Percentiles rank a stretch among this genome's conserved stretches.
These are phyloP conservation scores for Pelargonium australe DNA, from an alignment of 441 rosid species.

Conservation along the genomic window DNA sequence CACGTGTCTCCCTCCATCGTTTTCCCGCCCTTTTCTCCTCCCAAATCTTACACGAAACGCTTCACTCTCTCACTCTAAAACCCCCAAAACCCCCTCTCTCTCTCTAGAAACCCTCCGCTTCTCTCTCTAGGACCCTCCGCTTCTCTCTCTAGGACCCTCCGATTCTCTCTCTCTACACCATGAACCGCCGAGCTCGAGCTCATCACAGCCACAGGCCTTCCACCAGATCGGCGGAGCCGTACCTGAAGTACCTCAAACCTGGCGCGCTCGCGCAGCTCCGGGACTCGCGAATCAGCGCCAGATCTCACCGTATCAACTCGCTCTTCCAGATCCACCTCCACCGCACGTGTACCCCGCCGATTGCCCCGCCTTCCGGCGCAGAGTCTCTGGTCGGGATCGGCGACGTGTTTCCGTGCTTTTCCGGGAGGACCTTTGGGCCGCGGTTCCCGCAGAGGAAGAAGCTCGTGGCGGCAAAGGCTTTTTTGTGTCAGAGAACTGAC, in stretches of 20 bases:
- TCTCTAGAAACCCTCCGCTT: not conserved
- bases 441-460: slow-evolving; percentile 43
- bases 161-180: not conserved
- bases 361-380: too few relatives aligned
- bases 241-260: slow-evolving; percentile 36
- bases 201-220: slow-evolving; percentile 2
- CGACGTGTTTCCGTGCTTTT: slow-evolving; percentile 28
- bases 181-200: slow-evolving; percentile 30
- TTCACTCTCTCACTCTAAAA: not conserved
- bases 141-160: too few relatives aligned
- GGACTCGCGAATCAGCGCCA: slow-evolving; percentile 39
- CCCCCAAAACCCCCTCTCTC: not conserved
- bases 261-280: slow-evolving; percentile 43
- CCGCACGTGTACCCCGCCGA: not conserved
- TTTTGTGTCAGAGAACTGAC: slow-evolving; percentile 13
- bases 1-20: not conserved
- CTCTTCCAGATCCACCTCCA: slow-evolving; percentile 15
- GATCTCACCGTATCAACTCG: slow-evolving; percentile 28
- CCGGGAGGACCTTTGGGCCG: slow-evolving; percentile 24
- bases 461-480: slow-evolving; percentile 31
- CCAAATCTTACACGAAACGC: not conserved
- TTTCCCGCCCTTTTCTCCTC: not conserved
- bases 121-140: too few relatives aligned
- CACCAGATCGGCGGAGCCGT: slow-evolving; percentile 24
- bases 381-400: too few relatives aligned